Conservation (phyloP, 805 yeast genomes). For the Starmerella floricola region DNA sequence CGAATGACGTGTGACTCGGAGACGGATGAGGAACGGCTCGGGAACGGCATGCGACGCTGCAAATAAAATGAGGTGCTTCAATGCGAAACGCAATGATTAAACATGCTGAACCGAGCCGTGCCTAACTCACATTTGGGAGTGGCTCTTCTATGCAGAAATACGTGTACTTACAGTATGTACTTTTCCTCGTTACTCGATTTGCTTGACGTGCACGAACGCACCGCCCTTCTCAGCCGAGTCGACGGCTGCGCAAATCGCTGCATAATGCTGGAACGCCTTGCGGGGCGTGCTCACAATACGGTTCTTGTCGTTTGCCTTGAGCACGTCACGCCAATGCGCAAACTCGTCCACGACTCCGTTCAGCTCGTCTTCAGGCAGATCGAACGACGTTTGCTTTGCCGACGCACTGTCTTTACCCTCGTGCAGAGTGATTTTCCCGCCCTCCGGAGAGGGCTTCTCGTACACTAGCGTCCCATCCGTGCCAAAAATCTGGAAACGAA, state of each 20-base stretch:
- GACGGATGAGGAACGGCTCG: no score
- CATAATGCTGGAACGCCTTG: conserved; percentile 82
- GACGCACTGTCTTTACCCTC: conserved; percentile 26
- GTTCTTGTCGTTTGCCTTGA: conserved; percentile 46
- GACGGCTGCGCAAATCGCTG: conserved; percentile 74
- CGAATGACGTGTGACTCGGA: no score
- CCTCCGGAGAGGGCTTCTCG: conserved; percentile 45
- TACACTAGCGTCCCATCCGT: conserved; percentile 60
- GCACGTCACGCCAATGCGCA: conserved; percentile 48
- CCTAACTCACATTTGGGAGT: no score
- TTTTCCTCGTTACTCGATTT: not conserved
- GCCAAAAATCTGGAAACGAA: conserved; percentile 63
- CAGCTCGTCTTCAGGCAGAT: conserved; percentile 29
- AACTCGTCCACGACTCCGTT: conserved; percentile 51
- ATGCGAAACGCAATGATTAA: no score
- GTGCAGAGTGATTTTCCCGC: conserved; percentile 21
- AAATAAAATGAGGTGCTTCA: no score
- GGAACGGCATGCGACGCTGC: no score
- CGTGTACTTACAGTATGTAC: no score
- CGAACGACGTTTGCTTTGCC: conserved; percentile 1
- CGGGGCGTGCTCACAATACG: conserved; percentile 52
- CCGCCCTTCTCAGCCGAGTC: conserved; percentile 45
- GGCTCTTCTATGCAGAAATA: no score
- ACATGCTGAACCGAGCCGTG: no score
- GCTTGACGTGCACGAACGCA: conserved; percentile 26